phyloP scores from a whole-genome alignment of 2,329 filamentous ascomycete genomes.

The Exophiala lecanii-corni region DNA sequence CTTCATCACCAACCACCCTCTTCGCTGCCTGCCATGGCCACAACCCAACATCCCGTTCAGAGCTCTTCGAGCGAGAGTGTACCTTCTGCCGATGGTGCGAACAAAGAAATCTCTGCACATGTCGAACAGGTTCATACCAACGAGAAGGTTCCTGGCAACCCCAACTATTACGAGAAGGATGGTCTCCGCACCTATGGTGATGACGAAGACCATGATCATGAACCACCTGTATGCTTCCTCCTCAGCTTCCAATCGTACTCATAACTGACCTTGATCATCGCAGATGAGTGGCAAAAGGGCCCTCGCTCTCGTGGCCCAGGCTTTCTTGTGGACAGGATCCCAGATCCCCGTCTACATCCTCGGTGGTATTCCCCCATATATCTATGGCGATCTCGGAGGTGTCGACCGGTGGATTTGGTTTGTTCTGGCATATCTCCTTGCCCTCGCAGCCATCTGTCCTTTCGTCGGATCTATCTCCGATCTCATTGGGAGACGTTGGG shows the following conservation, averaged over 20 bases:
- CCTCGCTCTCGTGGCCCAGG: conserved; percentile 55
- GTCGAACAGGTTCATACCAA: conserved; percentile 29
- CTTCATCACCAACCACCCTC: neutral
- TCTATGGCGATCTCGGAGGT: conserved; percentile 59
- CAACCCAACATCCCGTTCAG: conserved; percentile 3
- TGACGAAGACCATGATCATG: conserved; percentile 45
- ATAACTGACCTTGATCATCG: conserved; percentile 38
- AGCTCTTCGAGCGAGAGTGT: conserved; percentile 16
- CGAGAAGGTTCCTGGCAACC: conserved; percentile 32
- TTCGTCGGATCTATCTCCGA: conserved; percentile 65
- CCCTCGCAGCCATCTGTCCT: conserved; percentile 53
- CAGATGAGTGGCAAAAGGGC: conserved; percentile 24
- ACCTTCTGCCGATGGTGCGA: conserved; percentile 7
- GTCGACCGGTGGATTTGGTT: conserved; percentile 60
- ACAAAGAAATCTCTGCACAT: conserved; percentile 27
- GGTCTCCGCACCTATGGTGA: conserved; percentile 45
- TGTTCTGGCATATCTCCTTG: conserved; percentile 50
- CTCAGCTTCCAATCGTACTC: neutral
- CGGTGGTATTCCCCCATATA: conserved; percentile 49
- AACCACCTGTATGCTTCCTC: conserved; percentile 38
- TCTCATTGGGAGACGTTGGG: conserved; percentile 57
- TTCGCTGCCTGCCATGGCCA: conserved; percentile 13
- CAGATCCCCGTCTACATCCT: conserved; percentile 56
- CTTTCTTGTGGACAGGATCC: conserved; percentile 57
- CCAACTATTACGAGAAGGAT: conserved; percentile 45